phyloP scores from a whole-genome alignment of 1,139 yeast species.

The Wickerhamomyces sp. region DNA sequence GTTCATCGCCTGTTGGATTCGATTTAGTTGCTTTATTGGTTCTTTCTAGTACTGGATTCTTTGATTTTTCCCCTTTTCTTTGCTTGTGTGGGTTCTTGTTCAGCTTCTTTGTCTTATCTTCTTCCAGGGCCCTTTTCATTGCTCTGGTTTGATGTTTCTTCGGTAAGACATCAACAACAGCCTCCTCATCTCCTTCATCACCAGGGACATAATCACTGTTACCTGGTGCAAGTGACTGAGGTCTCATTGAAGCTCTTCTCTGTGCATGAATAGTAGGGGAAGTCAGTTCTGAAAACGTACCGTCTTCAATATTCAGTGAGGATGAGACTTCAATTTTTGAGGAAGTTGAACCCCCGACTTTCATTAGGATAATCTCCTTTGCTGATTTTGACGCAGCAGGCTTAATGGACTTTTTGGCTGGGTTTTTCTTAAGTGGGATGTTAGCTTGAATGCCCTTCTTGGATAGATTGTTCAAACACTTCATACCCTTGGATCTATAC shows the following conservation, averaged over 20 bases:
- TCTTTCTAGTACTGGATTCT: too few species aligned
- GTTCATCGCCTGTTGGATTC: too few species aligned
- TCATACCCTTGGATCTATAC: slow-evolving; percentile 13
- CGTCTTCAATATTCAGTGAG: slow-evolving; percentile 1
- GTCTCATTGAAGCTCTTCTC: slow-evolving; percentile 9
- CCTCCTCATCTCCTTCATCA: slow-evolving; percentile 1
- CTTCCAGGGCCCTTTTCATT: background rate
- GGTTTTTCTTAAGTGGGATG: background rate
- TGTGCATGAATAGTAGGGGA: slow-evolving; percentile 12
- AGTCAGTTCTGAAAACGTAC: slow-evolving; percentile 4
- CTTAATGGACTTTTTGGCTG: background rate
- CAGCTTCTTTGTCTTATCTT: background rate
- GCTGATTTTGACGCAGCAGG: background rate
- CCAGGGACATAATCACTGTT: background rate
- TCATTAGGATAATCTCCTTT: background rate
- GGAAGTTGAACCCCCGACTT: background rate
- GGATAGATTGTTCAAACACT: slow-evolving; percentile 2
- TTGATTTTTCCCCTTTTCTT: too few species aligned
- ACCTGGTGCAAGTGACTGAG: slow-evolving; percentile 1
- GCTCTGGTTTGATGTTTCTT: background rate
- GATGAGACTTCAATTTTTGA: slow-evolving; percentile 2
- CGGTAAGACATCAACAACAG: background rate
- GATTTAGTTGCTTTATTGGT: too few species aligned
- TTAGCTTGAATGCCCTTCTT: background rate
- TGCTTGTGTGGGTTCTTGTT: too few species aligned